phyloP scores from a whole-genome alignment of 2,329 filamentous ascomycete genomes.

The Metarhizium album region DNA sequence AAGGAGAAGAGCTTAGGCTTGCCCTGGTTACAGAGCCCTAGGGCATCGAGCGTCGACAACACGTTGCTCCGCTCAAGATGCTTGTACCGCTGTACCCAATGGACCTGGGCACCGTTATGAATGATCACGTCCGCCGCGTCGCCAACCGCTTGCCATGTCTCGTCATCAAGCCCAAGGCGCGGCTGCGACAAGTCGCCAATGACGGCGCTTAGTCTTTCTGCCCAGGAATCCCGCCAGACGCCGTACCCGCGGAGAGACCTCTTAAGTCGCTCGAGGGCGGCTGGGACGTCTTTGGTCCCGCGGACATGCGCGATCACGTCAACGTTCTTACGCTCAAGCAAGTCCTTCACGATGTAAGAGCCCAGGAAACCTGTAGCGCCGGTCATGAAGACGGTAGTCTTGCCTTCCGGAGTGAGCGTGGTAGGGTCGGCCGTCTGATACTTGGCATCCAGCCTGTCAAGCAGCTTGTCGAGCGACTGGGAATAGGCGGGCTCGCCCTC shows the following conservation, averaged over 20 bases:
- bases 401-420: constrained; percentile 16
- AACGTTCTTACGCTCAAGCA: constrained; percentile 45
- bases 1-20: constrained; percentile 71
- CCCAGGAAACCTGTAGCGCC: constrained; percentile 75
- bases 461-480: constrained; percentile 40
- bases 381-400: constrained; percentile 63
- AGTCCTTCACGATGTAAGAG: constrained; percentile 64
- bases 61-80: constrained; percentile 63
- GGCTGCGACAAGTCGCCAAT: constrained; percentile 65
- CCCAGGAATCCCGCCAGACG: constrained; percentile 65
- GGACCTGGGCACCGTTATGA: constrained; percentile 72
- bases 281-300: constrained; percentile 44
- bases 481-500: constrained; percentile 40
- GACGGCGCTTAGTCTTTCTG: constrained; percentile 52
- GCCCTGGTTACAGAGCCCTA: constrained; percentile 65
- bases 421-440: constrained; percentile 26
- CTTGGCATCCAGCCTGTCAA: constrained; percentile 33
- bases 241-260: constrained; percentile 65
- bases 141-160: constrained; percentile 53
- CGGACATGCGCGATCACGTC: constrained; percentile 66
- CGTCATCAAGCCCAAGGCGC: constrained; percentile 58
- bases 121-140: constrained; percentile 61
- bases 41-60: constrained; percentile 63
- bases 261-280: constrained; percentile 53
- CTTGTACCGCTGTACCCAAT: constrained; percentile 76